phyloP scores from a whole-genome alignment of 179 eudicot genomes.

The Amaranthus tricolor region DNA sequence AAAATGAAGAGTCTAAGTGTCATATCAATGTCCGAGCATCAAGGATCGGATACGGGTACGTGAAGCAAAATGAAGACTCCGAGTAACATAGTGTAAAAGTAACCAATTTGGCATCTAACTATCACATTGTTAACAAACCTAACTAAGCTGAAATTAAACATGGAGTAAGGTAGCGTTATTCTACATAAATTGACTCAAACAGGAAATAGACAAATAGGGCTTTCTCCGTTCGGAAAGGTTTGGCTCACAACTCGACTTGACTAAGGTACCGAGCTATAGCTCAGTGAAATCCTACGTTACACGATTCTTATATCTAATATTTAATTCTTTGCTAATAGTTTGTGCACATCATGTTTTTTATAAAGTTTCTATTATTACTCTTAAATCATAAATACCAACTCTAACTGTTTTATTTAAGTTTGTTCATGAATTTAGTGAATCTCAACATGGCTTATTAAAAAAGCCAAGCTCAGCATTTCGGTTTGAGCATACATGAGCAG shows the following conservation, averaged over 20 bases:
- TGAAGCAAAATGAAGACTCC: no score
- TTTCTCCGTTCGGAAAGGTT: background rate
- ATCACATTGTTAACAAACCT: background rate
- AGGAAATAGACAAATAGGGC: background rate
- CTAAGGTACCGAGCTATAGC: background rate
- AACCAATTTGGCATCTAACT: background rate
- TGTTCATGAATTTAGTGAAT: background rate
- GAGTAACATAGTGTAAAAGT: background rate
- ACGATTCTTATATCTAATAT: background rate
- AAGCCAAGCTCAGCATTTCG: background rate
- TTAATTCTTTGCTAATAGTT: background rate
- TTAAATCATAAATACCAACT: background rate
- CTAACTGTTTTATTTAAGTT: background rate
- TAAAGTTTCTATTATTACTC: background rate
- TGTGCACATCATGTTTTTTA: background rate
- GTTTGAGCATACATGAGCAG: background rate
- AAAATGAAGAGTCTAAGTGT: no score
- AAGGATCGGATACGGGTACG: no score
- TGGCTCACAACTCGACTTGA: background rate
- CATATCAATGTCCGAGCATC: no score
- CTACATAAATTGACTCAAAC: background rate
- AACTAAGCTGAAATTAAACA: background rate
- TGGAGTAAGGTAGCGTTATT: background rate
- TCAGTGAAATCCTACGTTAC: background rate
- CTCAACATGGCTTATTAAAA: background rate